Evolutionary conservation across 1,284 basidiomycete genomes (phyloP).

Genomic region (Ceratobasidium theobromae): DNA sequence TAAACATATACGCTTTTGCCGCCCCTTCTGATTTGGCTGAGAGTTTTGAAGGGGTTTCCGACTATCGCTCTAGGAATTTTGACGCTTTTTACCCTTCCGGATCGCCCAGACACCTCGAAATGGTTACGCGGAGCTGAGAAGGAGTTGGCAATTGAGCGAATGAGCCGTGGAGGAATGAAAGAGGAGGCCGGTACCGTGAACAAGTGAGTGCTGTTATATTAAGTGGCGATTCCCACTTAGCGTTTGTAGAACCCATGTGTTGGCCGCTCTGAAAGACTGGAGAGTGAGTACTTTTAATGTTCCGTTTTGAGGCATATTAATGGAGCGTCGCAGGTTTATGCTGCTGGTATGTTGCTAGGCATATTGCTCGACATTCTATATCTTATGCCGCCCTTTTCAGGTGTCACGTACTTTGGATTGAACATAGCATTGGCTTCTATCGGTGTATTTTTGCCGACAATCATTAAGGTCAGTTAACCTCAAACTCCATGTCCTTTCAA

Average conservation of each 20-base stretch:
- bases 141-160: constrained; percentile 67
- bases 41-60: constrained; percentile 55
- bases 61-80: constrained; percentile 67
- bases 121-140: constrained; percentile 74
- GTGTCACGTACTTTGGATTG: constrained; percentile 71
- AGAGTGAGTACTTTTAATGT: constrained; percentile 50
- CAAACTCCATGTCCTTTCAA: not conserved
- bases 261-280: constrained; percentile 70
- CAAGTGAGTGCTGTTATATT: constrained; percentile 51
- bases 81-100: constrained; percentile 67
- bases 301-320: not conserved
- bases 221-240: not conserved
- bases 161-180: constrained; percentile 67
- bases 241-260: constrained; percentile 54
- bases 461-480: constrained; percentile 51
- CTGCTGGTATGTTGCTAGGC: constrained; percentile 46
- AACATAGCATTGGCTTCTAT: constrained; percentile 79
- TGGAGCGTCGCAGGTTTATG: not conserved
- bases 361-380: constrained; percentile 45
- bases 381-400: too few species aligned
- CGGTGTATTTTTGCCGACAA: constrained; percentile 82
- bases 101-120: constrained; percentile 71
- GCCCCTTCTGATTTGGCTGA: not conserved
- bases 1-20: too few species aligned
- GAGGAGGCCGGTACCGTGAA: constrained; percentile 69